Evolutionary conservation across 352 stramenopile genomes (phyloP), one percentile per base, ranked within the genome.

Genomic region (Globisporangium recalcitrans): DNA sequence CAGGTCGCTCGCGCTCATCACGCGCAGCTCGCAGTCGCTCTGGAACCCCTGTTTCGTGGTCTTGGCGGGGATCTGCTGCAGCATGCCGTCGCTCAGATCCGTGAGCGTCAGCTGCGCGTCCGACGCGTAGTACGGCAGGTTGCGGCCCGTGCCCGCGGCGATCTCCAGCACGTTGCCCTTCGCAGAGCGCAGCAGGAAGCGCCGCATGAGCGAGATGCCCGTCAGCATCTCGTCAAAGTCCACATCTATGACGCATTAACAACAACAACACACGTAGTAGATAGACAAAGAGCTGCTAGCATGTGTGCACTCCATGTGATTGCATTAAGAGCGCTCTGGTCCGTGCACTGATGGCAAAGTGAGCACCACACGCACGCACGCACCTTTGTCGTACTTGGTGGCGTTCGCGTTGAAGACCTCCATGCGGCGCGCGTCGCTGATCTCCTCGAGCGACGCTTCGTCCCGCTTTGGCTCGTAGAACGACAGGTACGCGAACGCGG

Each of bases 71-170:
- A 86, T 78, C 51, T 92, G 79, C 13, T 77, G 51, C 26, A 96
- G 71, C 87, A 96, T 97, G 9, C 72, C 74, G 13, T 56, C 52
- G 60, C 85, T 93, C 26, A 88, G 78, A 62, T 95, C 85, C 8
- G 79, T 91, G 52, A 95, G 72, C 65, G 75, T 82, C 13, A 93
- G 66, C 26, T 67, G 65, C 13, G 73, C 34, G 24, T 67, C 34
- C 0, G 57, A 10, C 7, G 72, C 74, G 78, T 99, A 99, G 60
- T 90, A 98, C 24, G 58, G 52, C n/a, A 98, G 62, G 64, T 98
- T 98, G 32, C 97, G 82, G 7, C 92, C 96, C 14, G 95, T 99
- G n/a, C 95, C 96, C 10, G 82, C 90, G 1, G 93, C 93, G 61
- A 99, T 87, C 73, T 99, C 96, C 22, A 99, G 75, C 60, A 98